phyloP scores from a whole-genome alignment of 1,284 basidiomycete genomes.

The Ustilago lituana region DNA sequence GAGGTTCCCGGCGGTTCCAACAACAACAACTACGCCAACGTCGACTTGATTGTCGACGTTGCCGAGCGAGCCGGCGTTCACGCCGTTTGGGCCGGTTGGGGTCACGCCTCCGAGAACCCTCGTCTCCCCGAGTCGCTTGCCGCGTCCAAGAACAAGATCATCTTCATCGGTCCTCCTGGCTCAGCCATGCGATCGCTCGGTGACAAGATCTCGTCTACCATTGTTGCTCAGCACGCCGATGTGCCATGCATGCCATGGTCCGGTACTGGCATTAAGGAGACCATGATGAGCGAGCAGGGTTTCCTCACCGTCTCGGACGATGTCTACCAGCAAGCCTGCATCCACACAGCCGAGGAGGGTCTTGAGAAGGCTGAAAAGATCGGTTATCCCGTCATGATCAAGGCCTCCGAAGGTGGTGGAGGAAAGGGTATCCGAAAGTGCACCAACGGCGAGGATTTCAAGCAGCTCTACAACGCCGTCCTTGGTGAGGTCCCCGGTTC shows the following conservation, averaged over 20 bases:
- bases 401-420: constrained; percentile 98
- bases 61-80: constrained; percentile 97
- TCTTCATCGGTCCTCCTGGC: constrained; percentile 98
- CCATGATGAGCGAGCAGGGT: constrained; percentile 83
- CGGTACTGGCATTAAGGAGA: constrained; percentile 91
- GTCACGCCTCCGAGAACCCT: constrained; percentile 99
- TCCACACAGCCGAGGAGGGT: constrained; percentile 88
- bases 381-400: constrained; percentile 99
- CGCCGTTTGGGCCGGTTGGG: constrained; percentile 99
- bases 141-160: constrained; percentile 91
- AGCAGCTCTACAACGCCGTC: constrained; percentile 91
- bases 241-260: constrained; percentile 99
- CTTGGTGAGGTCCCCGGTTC: constrained; percentile 94
- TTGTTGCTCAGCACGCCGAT: constrained; percentile 94
- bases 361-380: constrained; percentile 84
- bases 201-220: constrained; percentile 99
- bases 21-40: constrained; percentile 99
- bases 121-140: constrained; percentile 93
- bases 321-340: constrained; percentile 89
- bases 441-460: constrained; percentile 78
- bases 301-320: constrained; percentile 94
- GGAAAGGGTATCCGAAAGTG: constrained; percentile 80
- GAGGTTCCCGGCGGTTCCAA: constrained; percentile 98
- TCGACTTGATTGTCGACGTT: constrained; percentile 98
- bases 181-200: constrained; percentile 99